Percentiles rank a stretch among this genome's conserved stretches.
Evolutionary conservation across 345 rosid genomes (phyloP).

Genomic region (Citrus sp.): DNA sequence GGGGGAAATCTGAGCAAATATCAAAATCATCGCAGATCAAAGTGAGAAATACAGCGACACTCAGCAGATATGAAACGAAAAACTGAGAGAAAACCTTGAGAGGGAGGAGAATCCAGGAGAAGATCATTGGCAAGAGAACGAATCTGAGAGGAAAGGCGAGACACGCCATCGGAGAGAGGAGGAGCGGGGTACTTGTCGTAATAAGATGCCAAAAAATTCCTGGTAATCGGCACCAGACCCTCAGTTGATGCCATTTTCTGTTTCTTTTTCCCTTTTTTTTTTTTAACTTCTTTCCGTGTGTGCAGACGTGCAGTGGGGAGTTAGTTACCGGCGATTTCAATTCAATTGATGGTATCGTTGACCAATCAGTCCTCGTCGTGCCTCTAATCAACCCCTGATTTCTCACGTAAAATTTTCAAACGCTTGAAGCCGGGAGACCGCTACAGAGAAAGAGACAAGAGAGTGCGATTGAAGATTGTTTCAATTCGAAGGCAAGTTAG

Average conservation of each 20-base stretch:
- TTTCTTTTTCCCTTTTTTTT: too few relatives aligned
- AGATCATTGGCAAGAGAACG: constrained; percentile 55
- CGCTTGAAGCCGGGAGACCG: neutral
- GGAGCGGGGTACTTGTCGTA: constrained; percentile 72
- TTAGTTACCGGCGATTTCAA: neutral
- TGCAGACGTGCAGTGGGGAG: neutral
- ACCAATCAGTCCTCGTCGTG: neutral
- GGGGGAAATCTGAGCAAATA: neutral
- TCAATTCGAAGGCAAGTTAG: neutral
- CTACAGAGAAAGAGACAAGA: neutral
- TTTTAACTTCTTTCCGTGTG: too few relatives aligned
- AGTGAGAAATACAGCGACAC: neutral
- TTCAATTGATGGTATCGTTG: too few relatives aligned
- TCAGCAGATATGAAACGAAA: neutral
- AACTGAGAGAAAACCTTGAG: constrained; percentile 44
- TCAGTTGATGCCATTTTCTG: constrained; percentile 69
- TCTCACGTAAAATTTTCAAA: neutral
- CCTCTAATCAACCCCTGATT: neutral
- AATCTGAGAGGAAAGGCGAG: constrained; percentile 60
- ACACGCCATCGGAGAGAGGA: constrained; percentile 69
- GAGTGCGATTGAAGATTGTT: neutral
- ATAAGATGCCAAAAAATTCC: constrained; percentile 70
- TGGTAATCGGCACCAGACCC: constrained; percentile 84
- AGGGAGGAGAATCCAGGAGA: constrained; percentile 47
- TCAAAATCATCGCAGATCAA: neutral